These are phyloP conservation scores for Geotrichum candidum DNA, from an alignment of 1,139 yeast species.

Conservation along the genomic window DNA sequence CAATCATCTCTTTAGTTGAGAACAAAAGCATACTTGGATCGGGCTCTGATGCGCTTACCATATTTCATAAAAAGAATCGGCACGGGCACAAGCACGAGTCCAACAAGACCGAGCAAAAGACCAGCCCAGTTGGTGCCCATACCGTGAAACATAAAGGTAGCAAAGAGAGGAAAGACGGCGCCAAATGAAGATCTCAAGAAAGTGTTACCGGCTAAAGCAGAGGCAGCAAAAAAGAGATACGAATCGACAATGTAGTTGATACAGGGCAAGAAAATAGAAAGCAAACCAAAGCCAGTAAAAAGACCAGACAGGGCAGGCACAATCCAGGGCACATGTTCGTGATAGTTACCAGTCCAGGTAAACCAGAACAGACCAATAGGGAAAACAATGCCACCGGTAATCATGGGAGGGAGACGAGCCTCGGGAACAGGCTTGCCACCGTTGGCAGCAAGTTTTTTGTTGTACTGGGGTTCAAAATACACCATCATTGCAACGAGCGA, in stretches of 20 bases:
- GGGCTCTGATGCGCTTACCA: constrained; percentile 57
- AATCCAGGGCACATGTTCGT: constrained; percentile 66
- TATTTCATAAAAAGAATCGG: constrained; percentile 66
- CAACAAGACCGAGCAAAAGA: constrained; percentile 65
- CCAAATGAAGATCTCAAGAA: constrained; percentile 72
- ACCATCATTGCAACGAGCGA: constrained; percentile 27
- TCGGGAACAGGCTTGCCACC: constrained; percentile 69
- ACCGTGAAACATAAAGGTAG: constrained; percentile 63
- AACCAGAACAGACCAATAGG: constrained; percentile 79
- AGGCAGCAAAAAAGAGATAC: constrained; percentile 74
- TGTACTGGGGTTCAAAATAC: constrained; percentile 35
- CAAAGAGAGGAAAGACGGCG: constrained; percentile 76
- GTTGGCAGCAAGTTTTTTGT: constrained; percentile 39
- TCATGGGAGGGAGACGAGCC: constrained; percentile 69
- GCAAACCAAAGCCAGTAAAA: constrained; percentile 67
- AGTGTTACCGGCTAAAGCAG: constrained; percentile 86
- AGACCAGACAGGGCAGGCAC: constrained; percentile 75
- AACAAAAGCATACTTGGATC: constrained; percentile 57
- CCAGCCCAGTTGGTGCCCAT: constrained; percentile 84
- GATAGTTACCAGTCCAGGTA: constrained; percentile 78
- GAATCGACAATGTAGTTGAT: constrained; percentile 76
- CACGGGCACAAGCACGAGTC: constrained; percentile 57
- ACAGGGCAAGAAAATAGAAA: constrained; percentile 71
- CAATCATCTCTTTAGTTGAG: constrained; percentile 1
- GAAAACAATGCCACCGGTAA: constrained; percentile 61